These are phyloP conservation scores for Sporothrix dimorphospora DNA, from an alignment of 2,329 filamentous ascomycete species.

Conservation along the genomic window DNA sequence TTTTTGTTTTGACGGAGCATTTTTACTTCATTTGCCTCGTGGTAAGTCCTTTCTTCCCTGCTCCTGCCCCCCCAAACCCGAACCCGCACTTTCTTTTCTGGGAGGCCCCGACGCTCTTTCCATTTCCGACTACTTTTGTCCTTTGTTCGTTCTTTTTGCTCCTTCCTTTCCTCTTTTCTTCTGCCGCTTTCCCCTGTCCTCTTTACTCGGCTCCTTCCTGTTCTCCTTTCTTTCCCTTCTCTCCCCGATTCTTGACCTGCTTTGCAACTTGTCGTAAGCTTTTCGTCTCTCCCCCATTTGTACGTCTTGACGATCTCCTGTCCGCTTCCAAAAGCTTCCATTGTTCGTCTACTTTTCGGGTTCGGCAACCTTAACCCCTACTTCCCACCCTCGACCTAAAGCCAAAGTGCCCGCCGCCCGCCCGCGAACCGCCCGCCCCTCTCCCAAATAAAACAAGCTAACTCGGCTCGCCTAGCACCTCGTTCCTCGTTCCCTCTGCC, in stretches of 20 bases:
- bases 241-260: too few species aligned
- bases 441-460: slow-evolving; percentile 17
- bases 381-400: slow-evolving; percentile 5
- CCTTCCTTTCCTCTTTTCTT: neutral
- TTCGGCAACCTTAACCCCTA: slow-evolving; percentile 18
- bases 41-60: neutral
- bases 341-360: neutral
- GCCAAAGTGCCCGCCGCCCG: slow-evolving; percentile 16
- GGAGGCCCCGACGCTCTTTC: neutral
- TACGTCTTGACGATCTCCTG: neutral
- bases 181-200: neutral
- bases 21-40: neutral
- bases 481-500: slow-evolving; percentile 7
- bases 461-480: slow-evolving; percentile 20
- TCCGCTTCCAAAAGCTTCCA: neutral
- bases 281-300: neutral
- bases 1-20: neutral
- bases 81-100: neutral
- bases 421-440: slow-evolving; percentile 9
- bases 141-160: neutral
- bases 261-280: neutral
- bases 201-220: neutral
- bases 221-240: neutral
- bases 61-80: neutral
- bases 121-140: neutral